These are phyloP conservation scores for sweet orange (Citrus sinensis) DNA, from an alignment of 345 rosid genomes.

Conservation along the genomic window DNA sequence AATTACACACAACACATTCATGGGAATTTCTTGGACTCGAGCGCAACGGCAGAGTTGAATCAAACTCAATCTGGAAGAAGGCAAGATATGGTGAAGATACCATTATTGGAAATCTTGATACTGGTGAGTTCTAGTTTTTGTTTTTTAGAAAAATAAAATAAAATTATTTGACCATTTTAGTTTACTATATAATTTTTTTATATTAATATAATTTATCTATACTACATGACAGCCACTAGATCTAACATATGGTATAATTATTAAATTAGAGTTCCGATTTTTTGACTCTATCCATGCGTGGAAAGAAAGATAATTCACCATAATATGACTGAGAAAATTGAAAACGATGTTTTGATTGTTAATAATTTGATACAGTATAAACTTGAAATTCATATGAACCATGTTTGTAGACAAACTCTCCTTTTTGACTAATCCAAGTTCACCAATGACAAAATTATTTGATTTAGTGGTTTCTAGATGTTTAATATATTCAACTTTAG, in stretches of 20 bases:
- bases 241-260: background rate
- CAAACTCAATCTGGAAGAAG: slow-evolving; percentile 60
- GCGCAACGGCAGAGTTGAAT: slow-evolving; percentile 31
- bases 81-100: slow-evolving; percentile 73
- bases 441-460: background rate
- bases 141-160: background rate
- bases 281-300: slow-evolving; percentile 2
- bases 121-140: slow-evolving; percentile 41
- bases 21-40: slow-evolving; percentile 88
- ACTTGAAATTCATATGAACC: background rate
- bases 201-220: background rate
- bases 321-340: slow-evolving; percentile 6
- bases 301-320: background rate
- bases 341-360: slow-evolving; percentile 1
- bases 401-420: background rate
- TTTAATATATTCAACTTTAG: background rate
- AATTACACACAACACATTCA: slow-evolving; percentile 84
- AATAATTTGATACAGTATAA: background rate
- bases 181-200: background rate
- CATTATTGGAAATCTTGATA: slow-evolving; percentile 84
- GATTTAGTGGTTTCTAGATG: background rate
- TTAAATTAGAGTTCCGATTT: background rate
- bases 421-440: background rate
- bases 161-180: background rate
- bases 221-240: background rate